Evolutionary conservation across 1,284 basidiomycete genomes (phyloP).

Genomic region (Rhodofomes roseus): DNA sequence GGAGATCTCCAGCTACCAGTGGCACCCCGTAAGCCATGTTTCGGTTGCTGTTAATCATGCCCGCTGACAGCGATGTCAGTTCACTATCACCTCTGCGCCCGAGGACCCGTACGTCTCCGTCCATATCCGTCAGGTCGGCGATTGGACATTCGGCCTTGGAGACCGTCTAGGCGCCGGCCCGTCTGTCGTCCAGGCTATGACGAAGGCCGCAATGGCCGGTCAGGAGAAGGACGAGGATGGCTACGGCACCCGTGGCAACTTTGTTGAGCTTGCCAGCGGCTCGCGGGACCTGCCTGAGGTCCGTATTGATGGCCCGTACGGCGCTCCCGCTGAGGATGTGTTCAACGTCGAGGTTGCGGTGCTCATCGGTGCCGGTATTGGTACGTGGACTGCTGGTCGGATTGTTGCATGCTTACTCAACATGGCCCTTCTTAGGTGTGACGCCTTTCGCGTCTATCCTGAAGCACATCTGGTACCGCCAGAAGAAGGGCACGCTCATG

Average conservation of each 20-base stretch:
- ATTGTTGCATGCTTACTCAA: background rate
- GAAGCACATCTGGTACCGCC: constrained; percentile 91
- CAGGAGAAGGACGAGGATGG: constrained; percentile 52
- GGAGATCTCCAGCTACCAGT: constrained; percentile 78
- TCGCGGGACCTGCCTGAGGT: constrained; percentile 62
- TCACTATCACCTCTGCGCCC: constrained; percentile 90
- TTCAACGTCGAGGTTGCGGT: constrained; percentile 84
- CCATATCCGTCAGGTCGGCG: constrained; percentile 88
- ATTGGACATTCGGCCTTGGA: constrained; percentile 80
- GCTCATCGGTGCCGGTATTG: constrained; percentile 86
- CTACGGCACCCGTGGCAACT: constrained; percentile 60
- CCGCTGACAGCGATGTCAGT: constrained; percentile 54
- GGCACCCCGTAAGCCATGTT: constrained; percentile 72
- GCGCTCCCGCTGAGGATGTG: constrained; percentile 88
- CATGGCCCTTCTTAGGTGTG: constrained; percentile 50
- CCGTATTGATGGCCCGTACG: constrained; percentile 83
- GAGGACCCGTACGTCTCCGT: constrained; percentile 88
- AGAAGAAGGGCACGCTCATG: constrained; percentile 71
- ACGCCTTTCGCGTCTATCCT: constrained; percentile 90
- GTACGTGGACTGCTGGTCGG: constrained; percentile 35
- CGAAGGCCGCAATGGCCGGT: constrained; percentile 70
- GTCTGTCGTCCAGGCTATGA: constrained; percentile 69
- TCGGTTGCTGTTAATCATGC: background rate
- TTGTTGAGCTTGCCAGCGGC: constrained; percentile 62
- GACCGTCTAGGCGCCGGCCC: constrained; percentile 80